Evolutionary conservation across 2,329 filamentous ascomycete species (phyloP).

Genomic region (Alternaria metachromatica): DNA sequence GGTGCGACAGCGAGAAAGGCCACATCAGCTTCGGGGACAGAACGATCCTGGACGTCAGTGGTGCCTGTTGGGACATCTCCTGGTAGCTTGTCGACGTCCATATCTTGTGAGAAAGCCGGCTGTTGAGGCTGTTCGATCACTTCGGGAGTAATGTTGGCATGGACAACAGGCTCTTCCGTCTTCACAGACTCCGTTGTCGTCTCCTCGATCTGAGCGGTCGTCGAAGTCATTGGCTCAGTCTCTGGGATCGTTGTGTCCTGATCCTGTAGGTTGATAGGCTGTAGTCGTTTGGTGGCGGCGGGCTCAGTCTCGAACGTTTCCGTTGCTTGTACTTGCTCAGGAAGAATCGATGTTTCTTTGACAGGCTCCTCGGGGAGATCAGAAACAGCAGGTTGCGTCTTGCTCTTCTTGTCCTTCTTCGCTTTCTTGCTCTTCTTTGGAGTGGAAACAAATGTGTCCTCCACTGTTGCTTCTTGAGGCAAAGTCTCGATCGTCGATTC

Average conservation of each 20-base stretch:
- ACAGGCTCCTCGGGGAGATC: constrained; percentile 12
- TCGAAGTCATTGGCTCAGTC: neutral
- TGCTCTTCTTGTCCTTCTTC: constrained; percentile 42
- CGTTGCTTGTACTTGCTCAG: constrained; percentile 4
- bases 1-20: neutral
- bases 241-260: neutral
- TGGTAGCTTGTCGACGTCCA: neutral
- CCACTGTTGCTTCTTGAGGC: constrained; percentile 9
- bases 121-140: neutral
- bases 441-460: constrained; percentile 20
- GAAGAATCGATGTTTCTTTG: neutral
- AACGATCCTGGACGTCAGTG: neutral
- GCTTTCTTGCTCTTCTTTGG: constrained; percentile 34
- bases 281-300: neutral
- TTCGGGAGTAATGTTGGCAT: neutral
- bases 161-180: neutral
- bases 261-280: neutral
- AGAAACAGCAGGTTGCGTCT: constrained; percentile 19
- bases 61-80: neutral
- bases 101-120: neutral
- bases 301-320: neutral
- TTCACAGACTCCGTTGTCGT: neutral
- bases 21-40: constrained; percentile 2
- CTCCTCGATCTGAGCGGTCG: neutral
- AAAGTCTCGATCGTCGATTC: constrained; percentile 8